Evolutionary conservation across 169 alveolate species (phyloP), one percentile per base, ranked within the genome.

Genomic region (Plasmodium gallinaceum): DNA sequence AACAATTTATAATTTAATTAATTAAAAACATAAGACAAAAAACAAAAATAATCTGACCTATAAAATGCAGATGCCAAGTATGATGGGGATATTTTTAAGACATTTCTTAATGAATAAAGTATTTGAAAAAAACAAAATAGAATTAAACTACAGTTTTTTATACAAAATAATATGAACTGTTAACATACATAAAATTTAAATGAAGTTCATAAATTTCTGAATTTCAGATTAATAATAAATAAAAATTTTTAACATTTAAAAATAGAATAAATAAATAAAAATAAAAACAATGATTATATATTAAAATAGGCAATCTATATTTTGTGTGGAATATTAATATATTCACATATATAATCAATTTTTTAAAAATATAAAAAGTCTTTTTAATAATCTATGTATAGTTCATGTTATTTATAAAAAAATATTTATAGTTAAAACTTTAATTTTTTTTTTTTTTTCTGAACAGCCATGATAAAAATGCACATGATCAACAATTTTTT

Each of bases 41-140:
- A 60, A 48, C 60, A 74, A 51, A 74, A 74, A 24, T 58, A 68
- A 58, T 48, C 64, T 64, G 52, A 58, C 78, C 89, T 76, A 76
- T 52, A 64, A 76, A 76, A 76, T 76, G 69, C 89, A 76, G 89
- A 39, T 65, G 89, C 65, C 54, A 57, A 76, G 48, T 24, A 64
- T 64, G 54, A 48, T 76, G 54, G 48, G 62, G 42, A 76, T 76
- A 64, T 76, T 43, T 76, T 76, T 76, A 58, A 76, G 89, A 76
- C 76, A 65, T 65, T 43, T 64, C 48, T 20, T 64, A 52, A 43
- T 61, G 60, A 74, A 65, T 65, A 60, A 74, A 58, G 58, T 58
- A 42, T 32, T 2, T 37, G 58, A 73, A 73, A 57, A 57, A 57
- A 73, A 57, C 26, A 74, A 74, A 74, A 74, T 43, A 74, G 60